phyloP scores from a whole-genome alignment of 257 asterid genomes.

The Jaltomata sinuosa region DNA sequence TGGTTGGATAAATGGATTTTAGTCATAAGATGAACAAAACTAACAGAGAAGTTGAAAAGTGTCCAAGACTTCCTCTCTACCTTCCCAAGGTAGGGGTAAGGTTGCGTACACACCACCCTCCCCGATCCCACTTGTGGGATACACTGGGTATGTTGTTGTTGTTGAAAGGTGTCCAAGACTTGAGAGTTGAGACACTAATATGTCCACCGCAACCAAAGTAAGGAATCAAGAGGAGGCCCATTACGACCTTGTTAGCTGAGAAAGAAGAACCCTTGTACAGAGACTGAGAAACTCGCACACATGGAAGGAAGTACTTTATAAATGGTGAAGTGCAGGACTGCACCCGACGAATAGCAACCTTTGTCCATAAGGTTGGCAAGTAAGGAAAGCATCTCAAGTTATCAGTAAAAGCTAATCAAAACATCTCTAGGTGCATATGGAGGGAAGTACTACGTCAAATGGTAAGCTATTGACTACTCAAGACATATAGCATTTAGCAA shows the following conservation, averaged over 20 bases:
- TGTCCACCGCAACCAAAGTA: not conserved
- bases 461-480: not conserved
- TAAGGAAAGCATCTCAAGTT: not conserved
- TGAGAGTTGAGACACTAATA: not conserved
- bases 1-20: not conserved
- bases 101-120: no score
- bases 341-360: not conserved
- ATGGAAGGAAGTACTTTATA: not conserved
- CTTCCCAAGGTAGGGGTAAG: no score
- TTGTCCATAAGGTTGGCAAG: not conserved
- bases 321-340: not conserved
- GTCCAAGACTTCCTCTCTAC: no score
- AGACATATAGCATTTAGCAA: not conserved
- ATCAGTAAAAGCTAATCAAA: no score
- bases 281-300: not conserved
- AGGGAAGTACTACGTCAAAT: not conserved
- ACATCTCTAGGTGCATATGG: no score
- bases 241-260: not conserved
- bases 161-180: not conserved
- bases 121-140: no score
- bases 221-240: not conserved
- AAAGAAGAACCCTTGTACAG: not conserved
- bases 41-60: no score
- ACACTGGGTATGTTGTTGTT: no score
- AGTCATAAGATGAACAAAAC: not conserved